Base-by-base conservation (phyloP, 345 rosid species). In the Acer yangbiense region DNA sequence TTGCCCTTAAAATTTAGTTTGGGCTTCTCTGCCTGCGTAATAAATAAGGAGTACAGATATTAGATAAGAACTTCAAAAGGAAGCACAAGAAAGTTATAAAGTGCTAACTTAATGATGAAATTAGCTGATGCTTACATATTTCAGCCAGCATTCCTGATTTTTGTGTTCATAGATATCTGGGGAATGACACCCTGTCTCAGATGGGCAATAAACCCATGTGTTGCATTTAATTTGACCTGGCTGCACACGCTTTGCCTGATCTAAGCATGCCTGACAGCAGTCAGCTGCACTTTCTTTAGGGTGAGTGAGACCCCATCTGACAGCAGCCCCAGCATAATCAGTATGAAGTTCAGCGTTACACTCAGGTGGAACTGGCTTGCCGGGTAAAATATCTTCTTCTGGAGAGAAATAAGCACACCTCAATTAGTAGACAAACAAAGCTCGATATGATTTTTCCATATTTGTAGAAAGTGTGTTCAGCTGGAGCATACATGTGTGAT, bases 231-330 rank as follows among this genome's bases (percentile, higher is more conserved):
- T 86, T 84, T 93, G 90, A 75, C 94, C 97, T n/a, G 94, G 93
- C 70, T 83, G 89, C 2, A 97, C 98, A 69, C 48, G 75, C 77
- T 86, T 89, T 57, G 98, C 97, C 68, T 94, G 99, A 80, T 94
- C 98, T 78, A 93, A 83, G 85, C 99, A 97, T 69, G 98, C 97
- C 74, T 94, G 94, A 85, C 98, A 97, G 85, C 99, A 97, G 78
- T 97, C 98, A 13, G 98, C 98, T 50, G 98, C 99, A 84, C 98
- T 97, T 82, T 94, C 98, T 87, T 93, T 91, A 68, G 86, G 98
- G 82, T 94, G 94, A 17, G 97, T 90, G 35, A 91, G 98, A 76
- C 99, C 99, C 99, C 99, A 94, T 84, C 92, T 90, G 74, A 97
- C 94, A 76, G 99, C 99, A 39, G 78, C 89, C 35, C 99, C 99